Evolutionary conservation across 2,329 filamentous ascomycete species (phyloP).

Genomic region (Huntiella bhutanensis): DNA sequence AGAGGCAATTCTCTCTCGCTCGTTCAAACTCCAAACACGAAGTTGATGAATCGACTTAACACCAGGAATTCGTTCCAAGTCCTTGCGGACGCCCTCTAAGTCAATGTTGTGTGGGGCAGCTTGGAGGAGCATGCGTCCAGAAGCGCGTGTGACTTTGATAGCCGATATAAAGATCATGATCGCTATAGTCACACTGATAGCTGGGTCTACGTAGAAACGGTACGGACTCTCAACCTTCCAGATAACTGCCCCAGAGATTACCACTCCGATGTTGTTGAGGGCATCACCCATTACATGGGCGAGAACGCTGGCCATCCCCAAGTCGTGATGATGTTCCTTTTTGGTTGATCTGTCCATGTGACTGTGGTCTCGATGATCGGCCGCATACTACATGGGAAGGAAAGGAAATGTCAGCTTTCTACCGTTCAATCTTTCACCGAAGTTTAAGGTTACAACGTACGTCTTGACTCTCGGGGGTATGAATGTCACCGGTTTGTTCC

Average conservation of each 20-base stretch:
- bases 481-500: background rate
- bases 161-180: constrained; percentile 52
- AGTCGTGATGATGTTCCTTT: constrained; percentile 29
- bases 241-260: constrained; percentile 48
- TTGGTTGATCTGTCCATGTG: constrained; percentile 20
- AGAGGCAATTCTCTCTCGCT: constrained; percentile 49
- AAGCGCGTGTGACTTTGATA: constrained; percentile 40
- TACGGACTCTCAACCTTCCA: constrained; percentile 40
- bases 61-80: constrained; percentile 50
- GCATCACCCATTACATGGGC: constrained; percentile 55
- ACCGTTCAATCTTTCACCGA: background rate
- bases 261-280: constrained; percentile 59
- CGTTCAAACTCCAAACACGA: constrained; percentile 55
- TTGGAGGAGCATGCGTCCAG: constrained; percentile 48
- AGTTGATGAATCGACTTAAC: constrained; percentile 51
- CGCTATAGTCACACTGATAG: constrained; percentile 47
- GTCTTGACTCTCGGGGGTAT: background rate
- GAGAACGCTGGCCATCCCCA: constrained; percentile 54
- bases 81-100: constrained; percentile 44
- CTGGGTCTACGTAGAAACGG: constrained; percentile 55
- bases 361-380: constrained; percentile 29
- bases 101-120: constrained; percentile 42
- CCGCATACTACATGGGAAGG: background rate
- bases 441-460: too few species aligned
- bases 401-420: background rate